Base-by-base conservation (phyloP, 768 basidiomycete species). In the Naganishia antarctica region DNA sequence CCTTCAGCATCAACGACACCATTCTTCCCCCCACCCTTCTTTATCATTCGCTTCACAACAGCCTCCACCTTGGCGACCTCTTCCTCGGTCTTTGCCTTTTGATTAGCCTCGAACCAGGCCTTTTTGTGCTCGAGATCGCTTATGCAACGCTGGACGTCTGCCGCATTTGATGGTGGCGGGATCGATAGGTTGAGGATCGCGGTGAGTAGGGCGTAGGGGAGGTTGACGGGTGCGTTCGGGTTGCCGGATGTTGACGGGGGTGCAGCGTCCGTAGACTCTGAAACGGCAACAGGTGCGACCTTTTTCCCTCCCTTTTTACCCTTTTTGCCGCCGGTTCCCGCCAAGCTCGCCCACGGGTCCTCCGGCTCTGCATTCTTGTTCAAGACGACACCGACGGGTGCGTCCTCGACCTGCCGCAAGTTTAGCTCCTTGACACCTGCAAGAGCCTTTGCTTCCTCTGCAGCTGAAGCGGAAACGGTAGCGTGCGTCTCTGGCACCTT, bases 361-460 rank as follows among this genome's bases (percentile, higher is more conserved):
- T 89, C 86, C 47, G 92, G 87, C 28, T 88, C 88, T 32, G 85
- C 87, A 81, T 97, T 97, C 84, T 99, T 99, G 82, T 94, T 97
- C 71, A 87, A 82, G 23, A 93, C 82, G 64, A 87, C 77, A 37
- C 87, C 90, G 58, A 87, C 86, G 34, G 78, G 78, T 8, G 84
- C 82, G 16, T 80, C 81, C 34, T 92, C 91, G 29, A 98, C 91
- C 74, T 90, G 83, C 62, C 96, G 83, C 50, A 89, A 78, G 66
- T 97, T 91, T 32, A 92, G 82, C 76, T 59, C 48, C 58, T 50
- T 63, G 43, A 67, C 60, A n/a, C 44, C 74, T 45, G 73, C 78
- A 43, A 74, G 69, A 15, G 76, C 28, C 50, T 32, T 43, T 4
- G 62, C 66, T 64, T 70, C 61, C 25, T 70, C 67, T 43, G 71